Percentiles rank a stretch among this genome's conserved stretches.
Evolutionary conservation across 2,329 filamentous ascomycete species (phyloP).

Genomic region (Hymenoscyphus albidus): DNA sequence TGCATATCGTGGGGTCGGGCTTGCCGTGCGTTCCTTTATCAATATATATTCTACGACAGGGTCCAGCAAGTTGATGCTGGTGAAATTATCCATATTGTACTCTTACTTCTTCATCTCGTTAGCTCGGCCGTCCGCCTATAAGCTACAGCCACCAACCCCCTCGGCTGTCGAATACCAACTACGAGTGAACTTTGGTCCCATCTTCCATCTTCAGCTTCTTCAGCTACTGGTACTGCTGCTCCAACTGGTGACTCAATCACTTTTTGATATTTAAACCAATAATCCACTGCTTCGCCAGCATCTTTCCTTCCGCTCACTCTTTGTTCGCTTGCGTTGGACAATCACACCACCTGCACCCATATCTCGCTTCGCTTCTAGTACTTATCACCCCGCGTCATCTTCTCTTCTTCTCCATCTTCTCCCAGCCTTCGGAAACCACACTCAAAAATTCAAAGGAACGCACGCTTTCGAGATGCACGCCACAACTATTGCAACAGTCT

Average conservation of each 20-base stretch:
- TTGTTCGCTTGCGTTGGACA: neutral
- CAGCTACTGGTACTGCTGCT: too few relatives aligned
- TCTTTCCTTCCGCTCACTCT: neutral
- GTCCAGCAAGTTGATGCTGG: neutral
- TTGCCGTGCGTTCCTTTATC: neutral
- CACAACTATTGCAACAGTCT: conserved; percentile 16
- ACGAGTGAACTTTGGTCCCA: neutral
- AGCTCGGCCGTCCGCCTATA: neutral
- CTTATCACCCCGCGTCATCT: neutral
- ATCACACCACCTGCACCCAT: neutral
- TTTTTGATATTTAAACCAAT: neutral
- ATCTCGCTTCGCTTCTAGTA: neutral
- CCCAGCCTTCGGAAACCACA: neutral
- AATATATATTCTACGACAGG: neutral
- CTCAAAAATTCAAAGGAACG: neutral
- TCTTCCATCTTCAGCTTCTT: neutral
- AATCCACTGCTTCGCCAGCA: neutral
- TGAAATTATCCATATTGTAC: conserved; percentile 5
- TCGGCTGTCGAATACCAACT: neutral
- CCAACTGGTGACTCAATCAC: neutral
- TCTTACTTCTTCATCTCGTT: neutral
- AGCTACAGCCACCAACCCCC: neutral
- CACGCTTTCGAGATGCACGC: conserved; percentile 20
- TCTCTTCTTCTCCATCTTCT: neutral
- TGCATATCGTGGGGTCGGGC: neutral